Percentiles rank a stretch among this genome's conserved stretches.
phyloP scores from a whole-genome alignment of 129 eudicot species.

The Arctium minus region DNA sequence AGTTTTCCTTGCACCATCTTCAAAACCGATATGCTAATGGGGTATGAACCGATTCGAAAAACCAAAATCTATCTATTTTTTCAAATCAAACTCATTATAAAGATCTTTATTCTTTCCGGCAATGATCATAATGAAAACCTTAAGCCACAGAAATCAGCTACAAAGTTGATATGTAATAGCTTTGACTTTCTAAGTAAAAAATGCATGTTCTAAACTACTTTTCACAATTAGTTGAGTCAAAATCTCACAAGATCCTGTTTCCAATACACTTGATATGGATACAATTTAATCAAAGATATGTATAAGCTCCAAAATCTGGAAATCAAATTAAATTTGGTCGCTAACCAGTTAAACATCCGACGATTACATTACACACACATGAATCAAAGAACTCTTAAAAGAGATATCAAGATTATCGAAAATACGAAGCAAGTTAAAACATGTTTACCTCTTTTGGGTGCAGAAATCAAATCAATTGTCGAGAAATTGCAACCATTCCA shows the following conservation, averaged over 20 bases:
- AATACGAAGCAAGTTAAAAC: not conserved
- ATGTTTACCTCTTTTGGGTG: not conserved
- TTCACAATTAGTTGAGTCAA: not conserved
- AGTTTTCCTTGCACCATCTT: too few species aligned
- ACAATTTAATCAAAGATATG: not conserved
- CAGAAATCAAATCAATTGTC: not conserved
- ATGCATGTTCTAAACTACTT: not conserved
- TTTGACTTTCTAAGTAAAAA: conserved; percentile 7
- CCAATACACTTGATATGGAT: not conserved
- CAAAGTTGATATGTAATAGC: not conserved
- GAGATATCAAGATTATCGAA: not conserved
- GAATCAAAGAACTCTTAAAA: not conserved
- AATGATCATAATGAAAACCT: too few species aligned
- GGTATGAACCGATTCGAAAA: too few species aligned
- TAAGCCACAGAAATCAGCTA: too few species aligned
- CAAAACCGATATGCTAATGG: too few species aligned
- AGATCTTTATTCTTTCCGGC: too few species aligned
- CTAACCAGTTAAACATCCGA: not conserved
- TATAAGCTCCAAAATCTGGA: not conserved
- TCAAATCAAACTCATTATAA: too few species aligned
- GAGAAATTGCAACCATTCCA: not conserved
- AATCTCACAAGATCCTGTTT: not conserved
- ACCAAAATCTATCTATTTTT: too few species aligned
- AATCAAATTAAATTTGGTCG: not conserved
- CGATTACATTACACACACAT: not conserved